Percentiles rank a stretch among this genome's conserved stretches.
Conservation (phyloP, 345 rosid species). For the Jatropha curcas region DNA sequence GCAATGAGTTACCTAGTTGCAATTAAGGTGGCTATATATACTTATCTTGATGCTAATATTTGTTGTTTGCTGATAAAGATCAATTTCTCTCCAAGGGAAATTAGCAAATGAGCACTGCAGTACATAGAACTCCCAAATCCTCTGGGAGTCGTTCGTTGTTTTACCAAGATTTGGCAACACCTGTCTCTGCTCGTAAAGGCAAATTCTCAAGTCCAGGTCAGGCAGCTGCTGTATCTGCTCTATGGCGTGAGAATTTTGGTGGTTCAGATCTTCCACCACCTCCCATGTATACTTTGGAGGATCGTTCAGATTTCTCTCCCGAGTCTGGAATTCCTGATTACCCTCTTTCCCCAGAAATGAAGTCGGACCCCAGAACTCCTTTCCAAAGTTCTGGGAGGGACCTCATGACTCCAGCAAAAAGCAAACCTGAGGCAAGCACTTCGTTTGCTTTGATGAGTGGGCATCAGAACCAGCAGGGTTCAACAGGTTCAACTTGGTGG, state of each 20-base stretch:
- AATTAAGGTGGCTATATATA: not conserved
- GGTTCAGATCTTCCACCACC: constrained; percentile 96
- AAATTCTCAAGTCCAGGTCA: constrained; percentile 82
- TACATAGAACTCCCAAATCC: constrained; percentile 72
- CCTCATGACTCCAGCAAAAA: constrained; percentile 53
- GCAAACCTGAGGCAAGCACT: constrained; percentile 58
- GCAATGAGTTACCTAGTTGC: not conserved
- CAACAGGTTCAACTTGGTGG: constrained; percentile 71
- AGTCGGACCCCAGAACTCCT: constrained; percentile 61
- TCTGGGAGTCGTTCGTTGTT: constrained; percentile 72
- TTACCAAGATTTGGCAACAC: constrained; percentile 88
- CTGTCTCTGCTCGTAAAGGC: constrained; percentile 71
- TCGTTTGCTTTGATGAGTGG: constrained; percentile 58
- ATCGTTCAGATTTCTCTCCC: constrained; percentile 85
- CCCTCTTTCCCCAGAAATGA: constrained; percentile 64
- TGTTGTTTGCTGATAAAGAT: constrained; percentile 23
- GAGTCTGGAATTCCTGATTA: constrained; percentile 82
- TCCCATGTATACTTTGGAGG: constrained; percentile 84
- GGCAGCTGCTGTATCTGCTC: constrained; percentile 92
- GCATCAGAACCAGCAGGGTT: constrained; percentile 65
- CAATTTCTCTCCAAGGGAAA: not conserved
- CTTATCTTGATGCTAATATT: too few species aligned
- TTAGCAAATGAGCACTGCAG: constrained; percentile 52
- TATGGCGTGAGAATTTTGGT: constrained; percentile 90
- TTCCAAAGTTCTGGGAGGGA: constrained; percentile 53